Evolutionary conservation across 257 asterid species (phyloP), one percentile per base, ranked within the genome.

Genomic region (Solanum chiquidenum): DNA sequence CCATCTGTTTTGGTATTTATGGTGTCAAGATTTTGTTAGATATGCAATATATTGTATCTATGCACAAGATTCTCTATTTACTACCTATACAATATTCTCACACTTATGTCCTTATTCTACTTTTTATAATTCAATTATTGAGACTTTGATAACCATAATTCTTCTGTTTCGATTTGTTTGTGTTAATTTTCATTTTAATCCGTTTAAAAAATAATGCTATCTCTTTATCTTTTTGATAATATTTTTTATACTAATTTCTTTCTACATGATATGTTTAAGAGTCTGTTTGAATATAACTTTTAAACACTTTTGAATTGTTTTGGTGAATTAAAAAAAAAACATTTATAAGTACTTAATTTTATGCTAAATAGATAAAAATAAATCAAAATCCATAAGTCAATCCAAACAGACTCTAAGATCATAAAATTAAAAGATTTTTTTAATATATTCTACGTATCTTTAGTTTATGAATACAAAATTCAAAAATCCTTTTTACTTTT

Each of bases 21-120:
- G 85, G 34, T 89, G 76, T 85, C 87, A 91, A 89, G 92, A 91
- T 92, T 86, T 91, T 89, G 90, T 86, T 87, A 89, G 91, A 91
- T 88, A 58, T 89, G 87, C 87, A 77, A 75, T 40, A 64, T 35
- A 42, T 35, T 84, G 86, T 91, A 90, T 91, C 90, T 90, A 91
- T 89, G 74, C 86, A 83, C 20, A 90, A 90, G 90, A 91, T 90
- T 90, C 90, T 87, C 84, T 80, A 27, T 44, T 25, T 75, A 79
- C 10, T 49, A 82, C 69, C 86, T 82, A 82, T 66, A 31, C 68
- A 29, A 82, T 82, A 82, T 82, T 82, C 86, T 11, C 86, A 49
- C 31, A 80, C 16, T 80, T 20, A 33, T 83, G 68, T 66, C 72
- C 75, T 9, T 46, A 82, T 82, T 82, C 68, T 13, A 27, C 12